Percentiles rank a stretch among this genome's conserved stretches.
phyloP scores from a whole-genome alignment of 177 flowering plant species.

The Vitis hybrid region DNA sequence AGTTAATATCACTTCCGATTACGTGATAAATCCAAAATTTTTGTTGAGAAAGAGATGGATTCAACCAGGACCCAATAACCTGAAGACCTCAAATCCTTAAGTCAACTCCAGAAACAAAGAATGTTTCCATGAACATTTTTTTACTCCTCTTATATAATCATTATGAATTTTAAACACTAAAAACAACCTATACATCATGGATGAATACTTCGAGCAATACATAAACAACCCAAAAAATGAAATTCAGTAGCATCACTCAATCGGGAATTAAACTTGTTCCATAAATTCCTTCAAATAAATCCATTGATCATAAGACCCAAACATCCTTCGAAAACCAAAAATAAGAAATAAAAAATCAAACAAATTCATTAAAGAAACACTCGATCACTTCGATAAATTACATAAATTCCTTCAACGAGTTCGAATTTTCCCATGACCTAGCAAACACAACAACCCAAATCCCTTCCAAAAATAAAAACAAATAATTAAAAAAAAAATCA shows the following conservation, averaged over 20 bases:
- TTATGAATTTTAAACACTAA: too few species aligned
- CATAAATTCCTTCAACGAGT: neutral
- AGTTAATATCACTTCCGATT: neutral
- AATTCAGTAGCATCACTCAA: neutral
- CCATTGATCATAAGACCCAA: too few species aligned
- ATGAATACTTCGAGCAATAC: neutral
- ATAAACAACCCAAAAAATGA: neutral
- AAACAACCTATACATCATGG: too few species aligned
- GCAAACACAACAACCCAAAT: neutral
- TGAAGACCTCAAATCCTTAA: conserved; percentile 1
- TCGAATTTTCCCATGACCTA: conserved; percentile 1
- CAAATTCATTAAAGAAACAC: neutral
- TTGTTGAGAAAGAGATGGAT: neutral
- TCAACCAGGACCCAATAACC: conserved; percentile 9
- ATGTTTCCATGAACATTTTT: too few species aligned
- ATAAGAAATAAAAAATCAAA: neutral
- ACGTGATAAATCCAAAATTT: conserved; percentile 3
- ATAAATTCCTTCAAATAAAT: too few species aligned
- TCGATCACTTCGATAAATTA: neutral
- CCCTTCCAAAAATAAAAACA: neutral
- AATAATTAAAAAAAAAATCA: neutral
- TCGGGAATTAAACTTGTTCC: too few species aligned
- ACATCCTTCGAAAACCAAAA: neutral
- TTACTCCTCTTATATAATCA: too few species aligned
- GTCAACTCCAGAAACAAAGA: neutral